phyloP scores from a whole-genome alignment of 2,329 filamentous ascomycete species.

The Drechslerella dactyloides region DNA sequence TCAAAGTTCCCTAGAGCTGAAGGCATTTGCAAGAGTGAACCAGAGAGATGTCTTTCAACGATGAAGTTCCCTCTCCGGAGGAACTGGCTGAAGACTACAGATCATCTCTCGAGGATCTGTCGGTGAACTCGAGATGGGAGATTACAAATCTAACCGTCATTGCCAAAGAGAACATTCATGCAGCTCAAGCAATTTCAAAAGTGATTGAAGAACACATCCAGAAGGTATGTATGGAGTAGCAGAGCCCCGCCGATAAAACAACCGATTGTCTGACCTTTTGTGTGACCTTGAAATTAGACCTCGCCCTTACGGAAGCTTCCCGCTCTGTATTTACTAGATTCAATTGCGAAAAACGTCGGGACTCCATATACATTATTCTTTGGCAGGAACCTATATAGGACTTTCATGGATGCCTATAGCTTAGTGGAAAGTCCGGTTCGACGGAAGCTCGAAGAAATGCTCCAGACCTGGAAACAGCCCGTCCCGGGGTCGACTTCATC shows the following conservation, averaged over 20 bases:
- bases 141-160: slow-evolving; percentile 98
- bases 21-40: background rate
- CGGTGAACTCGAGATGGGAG: slow-evolving; percentile 87
- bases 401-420: slow-evolving; percentile 95
- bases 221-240: slow-evolving; percentile 72
- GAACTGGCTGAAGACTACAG: slow-evolving; percentile 96
- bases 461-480: slow-evolving; percentile 97
- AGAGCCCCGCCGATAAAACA: background rate
- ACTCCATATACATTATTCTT: slow-evolving; percentile 97
- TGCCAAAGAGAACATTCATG: slow-evolving; percentile 94
- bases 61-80: slow-evolving; percentile 63
- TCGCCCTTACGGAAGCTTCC: slow-evolving; percentile 88
- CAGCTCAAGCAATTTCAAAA: slow-evolving; percentile 89
- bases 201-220: slow-evolving; percentile 92
- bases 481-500: slow-evolving; percentile 91
- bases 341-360: slow-evolving; percentile 97
- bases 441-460: slow-evolving; percentile 93
- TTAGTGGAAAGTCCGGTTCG: slow-evolving; percentile 82
- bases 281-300: slow-evolving; percentile 66
- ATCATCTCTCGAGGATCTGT: slow-evolving; percentile 88
- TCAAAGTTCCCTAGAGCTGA: background rate
- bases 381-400: slow-evolving; percentile 86
- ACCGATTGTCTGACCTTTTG: slow-evolving; percentile 58
- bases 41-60: slow-evolving; percentile 45
- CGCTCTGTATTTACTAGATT: slow-evolving; percentile 96